Evolutionary conservation across 352 stramenopile genomes (phyloP), one percentile per base, ranked within the genome.

Genomic region (Aphanomyces stellatus): DNA sequence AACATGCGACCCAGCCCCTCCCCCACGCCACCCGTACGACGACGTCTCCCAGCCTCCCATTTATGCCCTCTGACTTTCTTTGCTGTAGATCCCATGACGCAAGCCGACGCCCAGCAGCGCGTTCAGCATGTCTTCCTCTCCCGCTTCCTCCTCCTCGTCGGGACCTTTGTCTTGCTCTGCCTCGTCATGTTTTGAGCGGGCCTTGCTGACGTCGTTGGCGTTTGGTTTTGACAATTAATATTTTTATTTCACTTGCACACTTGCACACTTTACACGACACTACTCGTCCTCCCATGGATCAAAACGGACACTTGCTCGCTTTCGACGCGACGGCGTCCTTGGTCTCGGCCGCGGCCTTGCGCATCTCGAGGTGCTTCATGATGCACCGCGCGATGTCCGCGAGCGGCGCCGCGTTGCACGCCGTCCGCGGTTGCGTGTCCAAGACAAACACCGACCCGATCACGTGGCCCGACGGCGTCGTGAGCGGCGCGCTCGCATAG

Each of bases 381-480:
- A n/a, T n/a, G n/a, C n/a, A n/a, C n/a, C n/a, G n/a, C n/a, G n/a
- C n/a, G n/a, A n/a, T n/a, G n/a, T n/a, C n/a, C n/a, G n/a, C 57
- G 34, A 65, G 57, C 11, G 8, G 33, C 8, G 28, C 43, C 1
- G 41, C 19, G n/a, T 25, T 33, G 25, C 15, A 51, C 24, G 33
- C 24, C 15, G 25, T 4, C 8, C 28, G 57, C 6, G 13, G 6
- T 25, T 8, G n/a, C 8, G 6, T 8, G 69, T 93, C 85, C 25
- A 93, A 90, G 3, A 93, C 85, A 70, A 93, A 93, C 33, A 93
- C 81, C 0, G 85, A 90, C 43, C 85, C 85, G 53, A 93, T 88
- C 67, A 81, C 90, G 49, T 77, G 88, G 25, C 82, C 85, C 59
- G 71, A 82, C 40, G 85, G 85, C 13, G 85, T 90, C 10, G 82